A percentile compares a stretch with the other conserved stretches of the same genome.
Conservation (phyloP, 139 green algal species). For the Asterochloris erici region DNA sequence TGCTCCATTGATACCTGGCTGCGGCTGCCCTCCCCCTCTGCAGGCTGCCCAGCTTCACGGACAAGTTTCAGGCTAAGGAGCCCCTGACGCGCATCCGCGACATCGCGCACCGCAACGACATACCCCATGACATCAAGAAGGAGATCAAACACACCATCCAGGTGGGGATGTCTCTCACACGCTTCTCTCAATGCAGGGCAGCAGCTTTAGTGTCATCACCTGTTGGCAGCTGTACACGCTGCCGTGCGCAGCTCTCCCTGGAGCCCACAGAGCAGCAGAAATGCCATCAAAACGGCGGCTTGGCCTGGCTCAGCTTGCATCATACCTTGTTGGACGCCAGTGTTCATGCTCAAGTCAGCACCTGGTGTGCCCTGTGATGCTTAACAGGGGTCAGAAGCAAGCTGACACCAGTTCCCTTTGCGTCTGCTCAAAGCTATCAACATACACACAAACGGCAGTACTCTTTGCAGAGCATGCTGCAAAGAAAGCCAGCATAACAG, state of each 20-base stretch:
- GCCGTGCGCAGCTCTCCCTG: not conserved
- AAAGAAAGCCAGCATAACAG: too few species aligned
- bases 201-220: too few species aligned
- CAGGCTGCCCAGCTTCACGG: slow-evolving; percentile 88
- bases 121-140: slow-evolving; percentile 80
- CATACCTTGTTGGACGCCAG: too few species aligned
- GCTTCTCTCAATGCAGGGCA: not conserved
- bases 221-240: too few species aligned
- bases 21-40: not conserved
- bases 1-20: too few species aligned
- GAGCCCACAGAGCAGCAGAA: not conserved
- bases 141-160: slow-evolving; percentile 99
- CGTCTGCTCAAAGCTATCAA: too few species aligned
- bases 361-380: too few species aligned
- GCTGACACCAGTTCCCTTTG: too few species aligned
- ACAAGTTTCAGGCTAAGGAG: slow-evolving; percentile 75
- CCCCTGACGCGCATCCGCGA: slow-evolving; percentile 96
- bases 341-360: too few species aligned
- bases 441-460: too few species aligned
- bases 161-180: not conserved
- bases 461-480: too few species aligned
- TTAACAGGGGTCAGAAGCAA: too few species aligned
- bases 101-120: slow-evolving; percentile 88
- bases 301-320: not conserved
- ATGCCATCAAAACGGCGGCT: not conserved